phyloP scores from a whole-genome alignment of 345 rosid species.

The Bruguiera sexangula region DNA sequence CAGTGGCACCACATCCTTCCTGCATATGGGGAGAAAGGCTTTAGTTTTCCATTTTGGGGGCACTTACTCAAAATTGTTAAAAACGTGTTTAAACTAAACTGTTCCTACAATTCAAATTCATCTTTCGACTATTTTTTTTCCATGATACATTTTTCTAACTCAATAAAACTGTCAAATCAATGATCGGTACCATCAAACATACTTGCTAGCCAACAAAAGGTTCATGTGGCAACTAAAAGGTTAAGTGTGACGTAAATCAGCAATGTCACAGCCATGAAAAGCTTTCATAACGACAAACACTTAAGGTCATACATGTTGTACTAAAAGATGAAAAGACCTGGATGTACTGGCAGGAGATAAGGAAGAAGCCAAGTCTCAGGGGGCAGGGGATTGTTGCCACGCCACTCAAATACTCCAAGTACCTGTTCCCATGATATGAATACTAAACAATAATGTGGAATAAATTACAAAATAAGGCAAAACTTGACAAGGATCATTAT shows the following conservation, averaged over 20 bases:
- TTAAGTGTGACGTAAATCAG: too few relatives aligned
- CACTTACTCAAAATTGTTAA: background rate
- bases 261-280: too few relatives aligned
- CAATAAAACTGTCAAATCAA: too few relatives aligned
- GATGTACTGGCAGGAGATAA: slow-evolving; percentile 75
- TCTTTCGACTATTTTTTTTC: too few relatives aligned
- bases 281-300: too few relatives aligned
- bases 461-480: slow-evolving; percentile 4
- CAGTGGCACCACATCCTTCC: slow-evolving; percentile 99
- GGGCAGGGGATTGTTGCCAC: slow-evolving; percentile 94
- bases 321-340: slow-evolving; percentile 49
- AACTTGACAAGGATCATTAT: slow-evolving; percentile 13
- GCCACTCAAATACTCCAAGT: slow-evolving; percentile 94
- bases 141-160: too few relatives aligned
- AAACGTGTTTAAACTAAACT: background rate
- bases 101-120: too few relatives aligned
- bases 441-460: slow-evolving; percentile 17
- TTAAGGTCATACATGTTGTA: too few relatives aligned
- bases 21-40: slow-evolving; percentile 23
- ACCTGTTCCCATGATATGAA: slow-evolving; percentile 48
- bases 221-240: too few relatives aligned
- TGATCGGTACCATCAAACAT: too few relatives aligned
- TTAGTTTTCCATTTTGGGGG: background rate
- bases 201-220: too few relatives aligned
- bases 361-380: slow-evolving; percentile 99